Base-by-base conservation (phyloP, 2,329 filamentous ascomycete species). In the Venturia effusa region DNA sequence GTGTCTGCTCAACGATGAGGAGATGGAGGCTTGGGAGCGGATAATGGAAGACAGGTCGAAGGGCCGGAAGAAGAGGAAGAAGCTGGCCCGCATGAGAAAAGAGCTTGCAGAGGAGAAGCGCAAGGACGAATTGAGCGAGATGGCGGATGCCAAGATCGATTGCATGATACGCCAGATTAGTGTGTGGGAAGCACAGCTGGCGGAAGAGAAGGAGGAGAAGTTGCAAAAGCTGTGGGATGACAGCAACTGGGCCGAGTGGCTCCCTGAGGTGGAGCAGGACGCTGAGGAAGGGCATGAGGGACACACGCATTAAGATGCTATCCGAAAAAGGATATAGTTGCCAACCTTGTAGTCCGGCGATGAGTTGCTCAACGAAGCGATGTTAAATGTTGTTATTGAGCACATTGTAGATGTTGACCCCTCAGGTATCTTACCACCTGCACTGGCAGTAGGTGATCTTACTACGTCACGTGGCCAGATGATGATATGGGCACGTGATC, bases 1-100 rank as follows among this genome's bases (percentile, higher is more conserved):
- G 1, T 89, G 87, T 68, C 71, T 90, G 30, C 71, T 90, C 2
- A 79, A 80, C n/a, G 82, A 87, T 27, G 71, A 71, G 0, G 88
- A 90, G 72, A 77, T 75, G 72, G 68, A 70, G 63, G 68, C 68
- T 55, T 78, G 76, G 76, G 70, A 77, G 66, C 70, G 69, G 43
- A 67, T 76, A 2, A 76, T 77, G 75, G 45, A 51, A 51, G 45
- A 51, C 10, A 51, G 27, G 3, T 51, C 45, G n/a, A 69, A 70
- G 61, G 69, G 64, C 4, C 62, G 64, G 34, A 67, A 66, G 34
- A 57, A 67, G 51, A 41, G 63, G 34, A 62, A 66, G 27, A 61
- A 62, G 39, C 19, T 63, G 32, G 60, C 32, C 19, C 13, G 39
- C 1, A 59, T 60, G 30, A 24, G 32, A 27, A 60, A 61, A 41